These are phyloP conservation scores for Mycena olivaceomarginata DNA, from an alignment of 768 basidiomycete genomes.

Conservation along the genomic window DNA sequence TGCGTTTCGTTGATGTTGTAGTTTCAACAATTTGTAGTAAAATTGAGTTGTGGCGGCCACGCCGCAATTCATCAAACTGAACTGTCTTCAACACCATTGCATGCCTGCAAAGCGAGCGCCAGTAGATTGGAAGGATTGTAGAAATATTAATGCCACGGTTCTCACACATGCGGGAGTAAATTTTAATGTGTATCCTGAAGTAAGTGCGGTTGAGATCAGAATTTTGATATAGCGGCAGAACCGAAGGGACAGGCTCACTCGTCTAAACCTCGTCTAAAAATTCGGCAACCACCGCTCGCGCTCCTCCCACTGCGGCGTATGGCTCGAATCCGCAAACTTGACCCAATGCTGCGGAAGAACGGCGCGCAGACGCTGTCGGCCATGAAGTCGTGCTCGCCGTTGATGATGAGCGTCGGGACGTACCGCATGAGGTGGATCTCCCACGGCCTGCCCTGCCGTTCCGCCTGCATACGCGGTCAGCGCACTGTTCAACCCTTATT, in stretches of 20 bases:
- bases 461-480: conserved; percentile 34
- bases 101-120: no score
- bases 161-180: no score
- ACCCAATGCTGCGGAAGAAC: conserved; percentile 58
- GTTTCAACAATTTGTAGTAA: no score
- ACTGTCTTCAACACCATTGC: no score
- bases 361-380: conserved; percentile 57
- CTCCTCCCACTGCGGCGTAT: conserved; percentile 57
- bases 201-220: no score
- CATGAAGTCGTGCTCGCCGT: conserved; percentile 61
- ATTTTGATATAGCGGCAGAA: neutral
- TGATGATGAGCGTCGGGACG: conserved; percentile 55
- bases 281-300: conserved; percentile 49
- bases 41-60: no score
- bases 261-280: conserved; percentile 45
- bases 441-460: conserved; percentile 55
- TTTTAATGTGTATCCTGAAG: no score
- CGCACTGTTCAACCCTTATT: neutral
- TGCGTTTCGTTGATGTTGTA: no score
- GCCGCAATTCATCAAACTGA: no score
- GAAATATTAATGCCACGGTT: no score
- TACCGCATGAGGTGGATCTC: conserved; percentile 49
- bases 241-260: neutral
- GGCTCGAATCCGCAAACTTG: conserved; percentile 53
- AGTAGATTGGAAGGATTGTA: no score